A percentile compares a stretch with the other conserved stretches of the same genome.
These are phyloP conservation scores for Psidium guajava DNA, from an alignment of 345 rosid species.

Conservation along the genomic window DNA sequence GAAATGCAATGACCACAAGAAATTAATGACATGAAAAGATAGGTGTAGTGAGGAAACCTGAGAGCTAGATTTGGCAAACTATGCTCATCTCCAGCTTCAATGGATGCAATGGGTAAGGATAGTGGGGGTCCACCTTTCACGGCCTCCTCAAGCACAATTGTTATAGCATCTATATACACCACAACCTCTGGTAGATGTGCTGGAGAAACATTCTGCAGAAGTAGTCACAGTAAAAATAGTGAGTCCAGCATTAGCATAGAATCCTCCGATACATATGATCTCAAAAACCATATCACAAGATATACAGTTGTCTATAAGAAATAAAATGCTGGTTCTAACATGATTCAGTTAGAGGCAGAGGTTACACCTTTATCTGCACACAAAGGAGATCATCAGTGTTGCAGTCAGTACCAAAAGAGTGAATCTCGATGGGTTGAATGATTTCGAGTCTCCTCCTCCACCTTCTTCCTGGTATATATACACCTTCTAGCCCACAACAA, in stretches of 20 bases:
- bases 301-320: neutral
- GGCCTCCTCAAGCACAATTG: conserved; percentile 82
- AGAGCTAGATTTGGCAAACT: conserved; percentile 82
- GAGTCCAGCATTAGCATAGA: neutral
- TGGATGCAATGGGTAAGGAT: conserved; percentile 87
- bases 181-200: conserved; percentile 56
- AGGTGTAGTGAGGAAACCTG: conserved; percentile 29
- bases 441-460: conserved; percentile 93
- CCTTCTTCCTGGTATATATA: conserved; percentile 81
- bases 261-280: neutral
- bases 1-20: neutral
- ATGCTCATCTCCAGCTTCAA: conserved; percentile 81
- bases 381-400: conserved; percentile 91
- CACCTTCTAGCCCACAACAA: conserved; percentile 91
- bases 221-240: neutral
- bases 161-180: conserved; percentile 76
- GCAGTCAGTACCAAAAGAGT: conserved; percentile 77
- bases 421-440: conserved; percentile 82
- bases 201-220: conserved; percentile 81
- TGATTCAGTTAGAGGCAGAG: neutral
- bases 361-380: conserved; percentile 85
- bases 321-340: neutral
- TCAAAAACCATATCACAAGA: neutral
- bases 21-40: neutral
- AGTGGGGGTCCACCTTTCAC: conserved; percentile 56